Percentiles rank a stretch among this genome's conserved stretches.
Conservation (phyloP, 192 early-diverging fungal species). For the Linnemannia exigua region DNA sequence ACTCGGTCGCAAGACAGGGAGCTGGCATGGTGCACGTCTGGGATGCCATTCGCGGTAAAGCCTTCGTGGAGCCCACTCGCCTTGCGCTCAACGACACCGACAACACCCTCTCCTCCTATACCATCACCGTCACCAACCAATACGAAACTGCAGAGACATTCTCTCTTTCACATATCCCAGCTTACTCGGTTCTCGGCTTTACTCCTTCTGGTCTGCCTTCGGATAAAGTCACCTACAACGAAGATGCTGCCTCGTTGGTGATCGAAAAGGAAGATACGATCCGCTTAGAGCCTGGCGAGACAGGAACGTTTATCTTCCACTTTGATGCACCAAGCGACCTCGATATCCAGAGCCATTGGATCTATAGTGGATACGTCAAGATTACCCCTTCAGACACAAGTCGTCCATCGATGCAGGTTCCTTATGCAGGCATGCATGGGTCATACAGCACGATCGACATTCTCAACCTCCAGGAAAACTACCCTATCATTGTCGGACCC, state of each 20-base stretch:
- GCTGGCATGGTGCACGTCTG: constrained; percentile 81
- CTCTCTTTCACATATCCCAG: constrained; percentile 48
- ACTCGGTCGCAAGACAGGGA: constrained; percentile 72
- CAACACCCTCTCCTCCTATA: constrained; percentile 45
- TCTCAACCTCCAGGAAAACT: constrained; percentile 31
- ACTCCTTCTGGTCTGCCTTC: constrained; percentile 16
- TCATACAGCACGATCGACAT: constrained; percentile 44
- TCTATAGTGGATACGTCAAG: constrained; percentile 30
- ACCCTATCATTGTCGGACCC: constrained; percentile 33
- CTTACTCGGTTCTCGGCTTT: constrained; percentile 60
- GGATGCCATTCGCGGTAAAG: constrained; percentile 68
- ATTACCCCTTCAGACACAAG: constrained; percentile 12
- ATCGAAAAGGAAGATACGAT: constrained; percentile 25
- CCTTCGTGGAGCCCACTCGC: constrained; percentile 63
- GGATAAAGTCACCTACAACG: constrained; percentile 14
- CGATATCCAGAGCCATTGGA: constrained; percentile 25
- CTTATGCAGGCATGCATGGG: constrained; percentile 55
- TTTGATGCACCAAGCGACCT: constrained; percentile 58
- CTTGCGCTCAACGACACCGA: constrained; percentile 71
- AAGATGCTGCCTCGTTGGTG: constrained; percentile 37
- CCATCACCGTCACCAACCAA: constrained; percentile 57
- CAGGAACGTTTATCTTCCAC: constrained; percentile 33
- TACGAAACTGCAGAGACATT: constrained; percentile 44
- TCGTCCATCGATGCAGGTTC: constrained; percentile 31
- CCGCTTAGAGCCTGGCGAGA: constrained; percentile 30